These are phyloP conservation scores for Auriscalpium vulgare DNA, from an alignment of 768 basidiomycete genomes.

Conservation along the genomic window DNA sequence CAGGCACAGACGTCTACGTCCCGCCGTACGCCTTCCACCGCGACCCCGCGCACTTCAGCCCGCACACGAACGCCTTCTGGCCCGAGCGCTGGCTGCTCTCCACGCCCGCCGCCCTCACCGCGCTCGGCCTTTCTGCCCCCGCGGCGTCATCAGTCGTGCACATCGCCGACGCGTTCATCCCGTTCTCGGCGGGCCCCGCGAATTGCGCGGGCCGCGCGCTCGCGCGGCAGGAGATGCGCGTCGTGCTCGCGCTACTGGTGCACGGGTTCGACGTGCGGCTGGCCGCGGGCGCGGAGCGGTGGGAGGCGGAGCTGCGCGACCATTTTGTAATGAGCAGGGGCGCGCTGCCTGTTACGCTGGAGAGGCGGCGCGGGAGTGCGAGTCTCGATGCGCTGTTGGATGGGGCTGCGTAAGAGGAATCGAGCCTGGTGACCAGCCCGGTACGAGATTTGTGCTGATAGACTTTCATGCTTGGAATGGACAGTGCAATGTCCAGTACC, in stretches of 20 bases:
- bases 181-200: slow-evolving; percentile 40
- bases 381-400: too few species aligned
- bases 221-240: slow-evolving; percentile 30
- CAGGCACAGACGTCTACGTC: not conserved
- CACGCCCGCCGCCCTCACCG: not conserved
- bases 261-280: slow-evolving; percentile 28
- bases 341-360: not conserved
- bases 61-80: not conserved
- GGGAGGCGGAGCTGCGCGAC: not conserved
- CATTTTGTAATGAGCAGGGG: not conserved
- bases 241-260: slow-evolving; percentile 24
- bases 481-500: too few species aligned
- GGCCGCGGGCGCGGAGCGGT: not conserved
- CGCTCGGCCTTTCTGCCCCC: too few species aligned
- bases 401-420: too few species aligned
- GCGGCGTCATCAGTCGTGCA: slow-evolving; percentile 10
- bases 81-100: not conserved
- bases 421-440: too few species aligned
- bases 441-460: too few species aligned
- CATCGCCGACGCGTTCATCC: slow-evolving; percentile 29
- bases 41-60: not conserved
- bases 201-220: slow-evolving; percentile 44
- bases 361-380: not conserved
- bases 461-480: too few species aligned
- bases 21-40: not conserved